These are phyloP conservation scores for Rubroshorea leprosula DNA, from an alignment of 345 rosid species.

Conservation along the genomic window DNA sequence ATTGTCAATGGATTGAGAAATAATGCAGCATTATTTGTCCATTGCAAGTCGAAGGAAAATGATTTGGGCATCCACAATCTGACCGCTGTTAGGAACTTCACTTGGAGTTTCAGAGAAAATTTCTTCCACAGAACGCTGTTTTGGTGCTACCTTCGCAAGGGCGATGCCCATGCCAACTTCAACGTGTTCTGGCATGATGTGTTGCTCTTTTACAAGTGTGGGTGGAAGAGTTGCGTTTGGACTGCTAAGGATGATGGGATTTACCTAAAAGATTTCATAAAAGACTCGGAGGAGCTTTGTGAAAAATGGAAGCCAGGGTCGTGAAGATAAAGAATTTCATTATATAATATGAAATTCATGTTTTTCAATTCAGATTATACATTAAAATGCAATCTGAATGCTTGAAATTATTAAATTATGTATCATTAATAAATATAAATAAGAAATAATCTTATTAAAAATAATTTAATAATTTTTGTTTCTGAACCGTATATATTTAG, in stretches of 20 bases:
- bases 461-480: too few species aligned
- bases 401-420: too few species aligned
- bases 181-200: constrained; percentile 30
- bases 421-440: too few species aligned
- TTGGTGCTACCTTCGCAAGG: constrained; percentile 30
- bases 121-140: constrained; percentile 24
- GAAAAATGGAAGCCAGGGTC: constrained; percentile 18
- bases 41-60: constrained; percentile 32
- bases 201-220: constrained; percentile 24
- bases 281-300: constrained; percentile 3
- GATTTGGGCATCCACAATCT: constrained; percentile 26
- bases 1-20: constrained; percentile 19
- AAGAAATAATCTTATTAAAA: too few species aligned
- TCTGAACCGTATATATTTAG: too few species aligned
- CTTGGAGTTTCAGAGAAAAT: constrained; percentile 24
- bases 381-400: too few species aligned
- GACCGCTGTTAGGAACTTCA: not conserved
- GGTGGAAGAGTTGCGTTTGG: constrained; percentile 33
- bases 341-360: too few species aligned
- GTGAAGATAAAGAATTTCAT: too few species aligned
- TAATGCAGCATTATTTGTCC: constrained; percentile 13
- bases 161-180: constrained; percentile 15
- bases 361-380: too few species aligned
- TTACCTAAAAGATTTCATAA: constrained; percentile 22
- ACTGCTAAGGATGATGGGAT: constrained; percentile 27